These are phyloP conservation scores for Fusarium fujikuroi DNA, from an alignment of 2,329 filamentous ascomycete species.

Conservation along the genomic window DNA sequence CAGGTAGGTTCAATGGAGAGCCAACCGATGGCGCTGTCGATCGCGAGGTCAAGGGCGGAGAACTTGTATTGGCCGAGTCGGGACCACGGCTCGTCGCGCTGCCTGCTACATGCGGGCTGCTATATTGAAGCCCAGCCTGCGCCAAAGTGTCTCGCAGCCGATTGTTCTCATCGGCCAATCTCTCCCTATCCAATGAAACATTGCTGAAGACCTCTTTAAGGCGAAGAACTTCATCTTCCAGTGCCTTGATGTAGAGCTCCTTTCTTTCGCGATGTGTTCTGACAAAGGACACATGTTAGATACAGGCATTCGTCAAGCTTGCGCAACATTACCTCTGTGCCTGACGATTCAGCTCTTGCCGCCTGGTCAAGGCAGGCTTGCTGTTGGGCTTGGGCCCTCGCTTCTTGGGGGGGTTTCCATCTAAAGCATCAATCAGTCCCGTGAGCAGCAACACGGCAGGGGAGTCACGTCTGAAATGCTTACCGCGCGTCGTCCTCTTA, in stretches of 20 bases:
- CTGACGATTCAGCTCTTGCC: conserved; percentile 94
- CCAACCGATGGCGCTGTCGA: conserved; percentile 55
- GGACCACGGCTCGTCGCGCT: conserved; percentile 65
- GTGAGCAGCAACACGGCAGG: not conserved
- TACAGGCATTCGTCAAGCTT: not conserved
- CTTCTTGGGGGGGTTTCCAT: conserved; percentile 87
- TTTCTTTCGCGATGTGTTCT: conserved; percentile 98
- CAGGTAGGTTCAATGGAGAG: conserved; percentile 44
- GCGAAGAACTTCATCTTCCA: conserved; percentile 90
- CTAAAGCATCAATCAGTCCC: conserved; percentile 56
- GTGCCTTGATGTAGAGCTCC: conserved; percentile 92
- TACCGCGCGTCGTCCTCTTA: conserved; percentile 83
- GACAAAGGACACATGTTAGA: conserved; percentile 17
- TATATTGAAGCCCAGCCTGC: conserved; percentile 61
- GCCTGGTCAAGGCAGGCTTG: conserved; percentile 89
- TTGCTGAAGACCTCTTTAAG: conserved; percentile 86
- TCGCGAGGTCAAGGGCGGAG: conserved; percentile 59
- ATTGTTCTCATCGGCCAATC: conserved; percentile 80
- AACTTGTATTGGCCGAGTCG: conserved; percentile 58
- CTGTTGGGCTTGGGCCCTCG: conserved; percentile 96
- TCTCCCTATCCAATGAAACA: conserved; percentile 79
- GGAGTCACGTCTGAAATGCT: conserved; percentile 11
- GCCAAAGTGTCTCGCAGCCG: conserved; percentile 70
- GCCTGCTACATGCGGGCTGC: conserved; percentile 52
- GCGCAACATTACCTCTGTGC: conserved; percentile 80